Conservation (phyloP, 306 rosid species). For the Oemleria cerasiformis region DNA sequence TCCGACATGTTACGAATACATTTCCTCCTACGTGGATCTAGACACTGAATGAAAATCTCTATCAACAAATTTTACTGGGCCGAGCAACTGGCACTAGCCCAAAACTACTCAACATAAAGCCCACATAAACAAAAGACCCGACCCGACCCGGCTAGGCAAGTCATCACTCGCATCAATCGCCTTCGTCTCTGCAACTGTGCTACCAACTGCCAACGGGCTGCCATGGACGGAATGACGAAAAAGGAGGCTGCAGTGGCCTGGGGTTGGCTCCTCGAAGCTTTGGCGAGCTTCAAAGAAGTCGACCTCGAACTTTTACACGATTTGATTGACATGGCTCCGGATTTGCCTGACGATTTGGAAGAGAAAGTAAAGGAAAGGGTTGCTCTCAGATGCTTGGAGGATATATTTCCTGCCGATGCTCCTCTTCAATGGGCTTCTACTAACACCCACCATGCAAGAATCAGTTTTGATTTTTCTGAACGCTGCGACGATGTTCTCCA, state of each 20-base stretch:
- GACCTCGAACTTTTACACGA: conserved; percentile 40
- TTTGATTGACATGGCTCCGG: conserved; percentile 42
- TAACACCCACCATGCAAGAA: conserved; percentile 33
- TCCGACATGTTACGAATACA: too few relatives aligned
- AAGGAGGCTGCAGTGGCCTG: conserved; percentile 41
- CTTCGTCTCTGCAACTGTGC: not conserved
- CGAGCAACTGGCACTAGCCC: not conserved
- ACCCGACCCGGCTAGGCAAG: not conserved
- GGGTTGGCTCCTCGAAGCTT: conserved; percentile 69
- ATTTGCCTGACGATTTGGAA: conserved; percentile 27
- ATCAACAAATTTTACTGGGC: not conserved
- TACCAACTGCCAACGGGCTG: not conserved
- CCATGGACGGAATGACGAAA: conserved; percentile 34
- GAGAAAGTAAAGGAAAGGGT: conserved; percentile 49
- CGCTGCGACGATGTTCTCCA: conserved; percentile 47
- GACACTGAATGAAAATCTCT: too few relatives aligned
- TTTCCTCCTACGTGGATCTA: too few relatives aligned
- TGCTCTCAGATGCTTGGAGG: conserved; percentile 67
- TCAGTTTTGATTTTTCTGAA: conserved; percentile 43
- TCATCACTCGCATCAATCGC: not conserved
- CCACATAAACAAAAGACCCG: not conserved
- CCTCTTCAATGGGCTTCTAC: conserved; percentile 29
- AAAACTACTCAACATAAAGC: not conserved
- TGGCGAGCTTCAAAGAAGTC: conserved; percentile 41
- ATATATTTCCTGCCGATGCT: conserved; percentile 28